Evolutionary conservation across 2,329 filamentous ascomycete species (phyloP).

Genomic region (Clathrospora elynae): DNA sequence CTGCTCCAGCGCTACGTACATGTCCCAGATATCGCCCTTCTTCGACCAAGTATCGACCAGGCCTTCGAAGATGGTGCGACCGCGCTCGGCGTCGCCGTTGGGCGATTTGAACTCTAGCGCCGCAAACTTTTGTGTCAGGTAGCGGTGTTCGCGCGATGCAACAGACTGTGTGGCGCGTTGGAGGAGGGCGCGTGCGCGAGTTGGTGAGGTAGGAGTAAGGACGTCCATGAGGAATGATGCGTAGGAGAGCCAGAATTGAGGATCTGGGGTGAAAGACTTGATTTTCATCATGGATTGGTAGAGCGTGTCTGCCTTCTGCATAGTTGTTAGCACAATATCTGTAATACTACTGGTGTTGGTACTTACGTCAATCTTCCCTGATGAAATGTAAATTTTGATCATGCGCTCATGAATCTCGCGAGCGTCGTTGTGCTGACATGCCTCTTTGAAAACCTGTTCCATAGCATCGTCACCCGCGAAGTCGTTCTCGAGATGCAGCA

Average conservation of each 20-base stretch:
- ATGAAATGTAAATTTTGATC: slow-evolving; percentile 93
- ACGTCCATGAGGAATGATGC: slow-evolving; percentile 87
- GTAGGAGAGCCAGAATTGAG: slow-evolving; percentile 91
- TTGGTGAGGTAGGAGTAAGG: slow-evolving; percentile 70
- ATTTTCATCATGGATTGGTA: slow-evolving; percentile 89
- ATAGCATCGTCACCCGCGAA: slow-evolving; percentile 84
- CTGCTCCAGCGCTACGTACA: slow-evolving; percentile 82
- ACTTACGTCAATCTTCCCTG: slow-evolving; percentile 79
- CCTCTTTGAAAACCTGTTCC: slow-evolving; percentile 86
- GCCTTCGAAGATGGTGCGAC: slow-evolving; percentile 91
- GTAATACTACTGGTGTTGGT: slow-evolving; percentile 5
- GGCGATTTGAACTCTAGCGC: slow-evolving; percentile 87
- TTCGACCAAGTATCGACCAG: slow-evolving; percentile 84
- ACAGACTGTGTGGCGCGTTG: slow-evolving; percentile 85
- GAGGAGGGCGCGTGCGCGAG: slow-evolving; percentile 77
- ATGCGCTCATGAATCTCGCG: slow-evolving; percentile 88
- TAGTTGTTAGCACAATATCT: slow-evolving; percentile 23
- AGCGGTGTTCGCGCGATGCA: slow-evolving; percentile 69
- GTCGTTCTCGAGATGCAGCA: slow-evolving; percentile 90
- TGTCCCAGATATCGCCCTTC: slow-evolving; percentile 90
- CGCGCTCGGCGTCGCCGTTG: slow-evolving; percentile 84
- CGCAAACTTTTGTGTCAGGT: slow-evolving; percentile 84
- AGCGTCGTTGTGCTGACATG: slow-evolving; percentile 91
- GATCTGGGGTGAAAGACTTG: slow-evolving; percentile 74
- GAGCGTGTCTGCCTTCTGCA: slow-evolving; percentile 81